These are phyloP conservation scores for Apium graveolens DNA, from an alignment of 129 eudicot species.

Conservation along the genomic window DNA sequence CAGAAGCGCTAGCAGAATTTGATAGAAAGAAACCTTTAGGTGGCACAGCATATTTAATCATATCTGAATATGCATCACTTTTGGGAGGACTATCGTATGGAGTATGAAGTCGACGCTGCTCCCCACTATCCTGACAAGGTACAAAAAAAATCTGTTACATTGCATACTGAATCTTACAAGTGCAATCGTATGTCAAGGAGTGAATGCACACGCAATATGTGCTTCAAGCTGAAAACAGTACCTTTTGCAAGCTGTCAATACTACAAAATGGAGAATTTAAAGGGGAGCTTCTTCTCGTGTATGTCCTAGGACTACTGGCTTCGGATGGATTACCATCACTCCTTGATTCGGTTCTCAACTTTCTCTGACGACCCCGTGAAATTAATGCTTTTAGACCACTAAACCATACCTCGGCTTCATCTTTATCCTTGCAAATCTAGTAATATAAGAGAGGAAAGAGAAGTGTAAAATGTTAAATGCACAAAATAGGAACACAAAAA, in stretches of 20 bases:
- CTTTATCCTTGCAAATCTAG: slow-evolving; percentile 96
- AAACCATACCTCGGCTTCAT: slow-evolving; percentile 99
- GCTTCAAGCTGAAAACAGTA: slow-evolving; percentile 14
- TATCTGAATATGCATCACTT: slow-evolving; percentile 53
- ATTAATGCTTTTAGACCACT: slow-evolving; percentile 94
- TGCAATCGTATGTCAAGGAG: not conserved
- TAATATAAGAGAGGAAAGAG: not conserved
- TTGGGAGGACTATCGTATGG: slow-evolving; percentile 77
- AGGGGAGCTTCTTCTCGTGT: slow-evolving; percentile 88
- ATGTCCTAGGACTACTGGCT: slow-evolving; percentile 89
- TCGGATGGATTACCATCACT: slow-evolving; percentile 90
- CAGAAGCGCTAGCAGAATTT: slow-evolving; percentile 67
- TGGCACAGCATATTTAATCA: slow-evolving; percentile 49
- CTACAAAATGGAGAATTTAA: slow-evolving; percentile 76
- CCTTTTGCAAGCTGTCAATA: slow-evolving; percentile 78
- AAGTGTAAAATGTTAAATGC: slow-evolving; percentile 2
- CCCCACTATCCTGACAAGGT: slow-evolving; percentile 57
- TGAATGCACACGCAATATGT: not conserved
- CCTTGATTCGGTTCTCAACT: slow-evolving; percentile 94
- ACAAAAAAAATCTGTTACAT: not conserved
- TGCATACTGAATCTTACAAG: not conserved
- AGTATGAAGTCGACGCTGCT: slow-evolving; percentile 65
- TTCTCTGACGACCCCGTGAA: slow-evolving; percentile 76
- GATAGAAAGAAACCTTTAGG: slow-evolving; percentile 69
- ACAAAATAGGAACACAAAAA: slow-evolving; percentile 7